Evolutionary conservation across 306 rosid genomes (phyloP), one percentile per base, ranked within the genome.

Genomic region (Castanospermum australe): DNA sequence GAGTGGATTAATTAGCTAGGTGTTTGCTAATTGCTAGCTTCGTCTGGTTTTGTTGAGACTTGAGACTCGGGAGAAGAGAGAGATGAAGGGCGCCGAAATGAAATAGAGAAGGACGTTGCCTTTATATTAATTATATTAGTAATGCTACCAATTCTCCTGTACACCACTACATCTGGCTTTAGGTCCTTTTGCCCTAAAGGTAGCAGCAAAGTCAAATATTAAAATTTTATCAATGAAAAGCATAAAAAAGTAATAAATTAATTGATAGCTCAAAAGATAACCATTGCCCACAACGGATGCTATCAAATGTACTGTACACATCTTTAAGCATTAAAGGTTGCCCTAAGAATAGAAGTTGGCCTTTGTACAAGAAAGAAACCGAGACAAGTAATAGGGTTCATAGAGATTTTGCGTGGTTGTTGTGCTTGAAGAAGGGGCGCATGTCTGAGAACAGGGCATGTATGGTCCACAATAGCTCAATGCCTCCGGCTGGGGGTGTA

Each of bases 21-120:
- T 84, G 33, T 75, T 78, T 71, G 75, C 64, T 61, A 79, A 48
- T 62, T 82, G 63, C 77, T 60, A 71, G 80, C 65, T 55, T 86
- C 68, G 57, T 82, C 84, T 84, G 61, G 93, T 87, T 90, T 70
- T 79, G 86, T 85, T 91, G 73, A 73, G 73, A 78, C 83, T 82
- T 89, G n/a, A n/a, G n/a, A n/a, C n/a, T n/a, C n/a, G 0, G 55
- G 76, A 78, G 73, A 86, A 36, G 59, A 75, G 30, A 57, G 75
- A 67, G 54, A 55, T 61, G 24, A 62, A 59, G 61, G 50, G 45
- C 22, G 4, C 20, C 9, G 56, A 25, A 18, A 21, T 45, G 30
- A 41, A 48, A 78, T 18, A 48, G 82, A 79, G 70, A 83, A 67
- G 75, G 77, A 82, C 73, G 32, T 73, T 74, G 25, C 21, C 73